phyloP scores from a whole-genome alignment of 306 rosid species.

The Sindora glabra region DNA sequence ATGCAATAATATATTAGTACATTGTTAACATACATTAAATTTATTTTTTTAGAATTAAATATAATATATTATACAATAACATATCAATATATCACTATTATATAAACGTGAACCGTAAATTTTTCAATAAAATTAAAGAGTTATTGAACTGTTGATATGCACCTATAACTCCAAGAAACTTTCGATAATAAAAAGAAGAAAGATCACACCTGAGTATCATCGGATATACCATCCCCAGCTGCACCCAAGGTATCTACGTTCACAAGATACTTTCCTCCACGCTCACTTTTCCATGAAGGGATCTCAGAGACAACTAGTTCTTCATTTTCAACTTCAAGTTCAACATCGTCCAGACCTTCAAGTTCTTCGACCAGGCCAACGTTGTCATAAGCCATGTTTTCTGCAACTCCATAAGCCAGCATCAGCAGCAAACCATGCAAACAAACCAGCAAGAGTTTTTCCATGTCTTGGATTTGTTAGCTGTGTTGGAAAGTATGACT shows the following conservation, averaged over 20 bases:
- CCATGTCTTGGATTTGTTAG: conserved; percentile 42
- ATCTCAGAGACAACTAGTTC: conserved; percentile 42
- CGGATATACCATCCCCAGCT: conserved; percentile 75
- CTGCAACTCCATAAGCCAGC: conserved; percentile 53
- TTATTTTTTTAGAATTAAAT: too few species aligned
- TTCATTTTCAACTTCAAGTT: conserved; percentile 43
- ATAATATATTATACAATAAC: too few species aligned
- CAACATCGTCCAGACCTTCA: conserved; percentile 37
- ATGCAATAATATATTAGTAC: too few species aligned
- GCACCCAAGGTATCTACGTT: conserved; percentile 90
- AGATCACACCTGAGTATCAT: conserved; percentile 84
- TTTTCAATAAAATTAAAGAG: too few species aligned
- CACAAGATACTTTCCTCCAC: conserved; percentile 80
- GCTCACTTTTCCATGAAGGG: conserved; percentile 75
- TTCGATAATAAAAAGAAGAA: too few species aligned
- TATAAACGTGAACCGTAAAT: too few species aligned
- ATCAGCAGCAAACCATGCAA: conserved; percentile 48
- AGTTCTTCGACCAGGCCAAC: conserved; percentile 46
- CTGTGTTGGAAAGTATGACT: conserved; percentile 31
- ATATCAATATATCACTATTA: too few species aligned
- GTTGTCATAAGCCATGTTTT: conserved; percentile 32
- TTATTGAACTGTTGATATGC: too few species aligned
- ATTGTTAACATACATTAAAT: too few species aligned
- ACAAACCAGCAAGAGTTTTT: conserved; percentile 40
- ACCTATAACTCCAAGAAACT: conserved; percentile 6